Evolutionary conservation across 2,329 filamentous ascomycete genomes (phyloP), one percentile per base, ranked within the genome.

Genomic region (Aspergillus fumigatus): DNA sequence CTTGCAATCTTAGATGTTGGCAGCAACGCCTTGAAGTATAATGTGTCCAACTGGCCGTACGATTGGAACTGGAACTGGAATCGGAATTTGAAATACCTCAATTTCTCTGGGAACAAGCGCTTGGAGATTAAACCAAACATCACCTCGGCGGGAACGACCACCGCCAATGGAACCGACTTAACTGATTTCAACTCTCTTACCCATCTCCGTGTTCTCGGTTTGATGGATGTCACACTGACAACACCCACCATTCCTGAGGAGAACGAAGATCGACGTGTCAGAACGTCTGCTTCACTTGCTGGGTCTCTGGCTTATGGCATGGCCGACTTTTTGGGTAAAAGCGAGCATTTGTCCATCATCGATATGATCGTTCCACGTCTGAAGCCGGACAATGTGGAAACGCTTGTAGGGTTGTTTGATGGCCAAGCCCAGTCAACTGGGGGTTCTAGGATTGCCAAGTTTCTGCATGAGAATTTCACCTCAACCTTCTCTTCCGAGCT

Each of bases 51-150:
- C 69, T 96, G 96, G 81, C 94, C 93, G 0, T 99, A 99, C 70
- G 94, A 99, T 71, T 99, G 94, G 94, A 99, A 99, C 68, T 99
- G 94, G 94, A 97, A 97, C 69, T 90, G 94, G 81, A 99, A 99
- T 68, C 90, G 89, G 50, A 95, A 97, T 66, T 78, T 99, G 62
- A 89, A 92, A 61, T 99, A 95, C 69, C 86, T 99, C 60, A 99
- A 97, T 69, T 81, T 99, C 68, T 97, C 93, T 0, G 94, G 94
- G 52, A 99, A 99, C 77, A 97, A 96, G 74, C 87, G 93, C 51
- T 77, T 99, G 35, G 94, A 99, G 74, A 97, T 99, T 77, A 87
- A 87, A 67, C 84, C 84, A 0, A 84, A 78, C 59, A 84, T 84
- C 26, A 79, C 82, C 7, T 84, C 84, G 50, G 76, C 80, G 54